Conservation (phyloP, 73 alveolate genomes). For the Stentor roeselii region DNA sequence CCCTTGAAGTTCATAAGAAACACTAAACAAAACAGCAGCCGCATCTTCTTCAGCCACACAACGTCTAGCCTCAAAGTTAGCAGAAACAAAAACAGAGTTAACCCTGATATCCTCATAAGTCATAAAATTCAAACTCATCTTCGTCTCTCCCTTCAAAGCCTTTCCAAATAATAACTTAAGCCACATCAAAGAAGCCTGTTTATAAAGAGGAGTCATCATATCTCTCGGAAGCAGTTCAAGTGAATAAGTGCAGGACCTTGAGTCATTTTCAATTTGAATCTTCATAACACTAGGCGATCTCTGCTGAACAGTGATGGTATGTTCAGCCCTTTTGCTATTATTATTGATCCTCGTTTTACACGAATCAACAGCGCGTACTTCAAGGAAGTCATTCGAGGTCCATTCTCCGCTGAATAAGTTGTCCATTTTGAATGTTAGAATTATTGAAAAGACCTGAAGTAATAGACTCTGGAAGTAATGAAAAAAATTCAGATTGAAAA, state of each 20-base stretch:
- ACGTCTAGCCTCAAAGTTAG: neutral
- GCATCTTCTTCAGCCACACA: slow-evolving; percentile 12
- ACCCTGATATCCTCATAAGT: neutral
- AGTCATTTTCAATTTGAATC: slow-evolving; percentile 6
- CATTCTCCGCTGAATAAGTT: slow-evolving; percentile 2
- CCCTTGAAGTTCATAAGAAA: neutral
- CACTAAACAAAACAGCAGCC: neutral
- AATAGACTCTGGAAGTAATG: too few species aligned
- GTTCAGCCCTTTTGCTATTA: neutral
- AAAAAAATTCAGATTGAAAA: neutral
- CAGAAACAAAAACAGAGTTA: neutral
- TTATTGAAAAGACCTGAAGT: too few species aligned
- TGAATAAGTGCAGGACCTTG: neutral
- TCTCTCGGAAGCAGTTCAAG: slow-evolving; percentile 12
- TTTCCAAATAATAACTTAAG: slow-evolving; percentile 1
- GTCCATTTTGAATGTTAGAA: neutral
- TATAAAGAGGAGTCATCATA: neutral
- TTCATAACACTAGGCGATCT: neutral
- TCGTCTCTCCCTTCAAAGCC: slow-evolving; percentile 11
- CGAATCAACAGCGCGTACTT: slow-evolving; percentile 2
- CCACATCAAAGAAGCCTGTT: slow-evolving; percentile 22
- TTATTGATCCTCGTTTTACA: neutral
- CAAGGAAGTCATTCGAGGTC: slow-evolving; percentile 11
- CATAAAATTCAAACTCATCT: neutral
- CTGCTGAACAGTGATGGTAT: neutral